Evolutionary conservation across 2,329 filamentous ascomycete species (phyloP), one percentile per base, ranked within the genome.

Genomic region (Hymenoscyphus albidus): DNA sequence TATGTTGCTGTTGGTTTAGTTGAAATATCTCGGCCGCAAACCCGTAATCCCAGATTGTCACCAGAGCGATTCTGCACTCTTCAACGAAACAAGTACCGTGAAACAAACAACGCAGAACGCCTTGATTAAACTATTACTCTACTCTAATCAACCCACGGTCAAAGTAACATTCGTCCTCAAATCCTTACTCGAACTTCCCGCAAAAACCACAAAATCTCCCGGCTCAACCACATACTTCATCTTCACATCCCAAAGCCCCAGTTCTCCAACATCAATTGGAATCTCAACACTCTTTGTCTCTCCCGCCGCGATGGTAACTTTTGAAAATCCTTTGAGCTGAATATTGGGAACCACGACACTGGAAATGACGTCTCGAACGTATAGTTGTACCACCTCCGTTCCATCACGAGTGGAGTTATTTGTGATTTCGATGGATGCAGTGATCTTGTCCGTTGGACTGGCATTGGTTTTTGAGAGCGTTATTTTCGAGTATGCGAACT

Each of bases 181-280:
- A 74, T 87, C 82, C 62, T 77, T 77, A 69, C 85, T 88, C 31
- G 82, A 83, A 62, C 79, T 81, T n/a, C 88, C 89, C 16, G 88
- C 82, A 62, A 82, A 78, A 10, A 91, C 78, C 5, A 81, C 76
- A 74, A 92, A 92, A 51, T 87, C 82, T 1, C 89, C 89, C 2
- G 84, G 83, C 80, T 92, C 90, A 44, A 92, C 88, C 31, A 90
- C 87, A 75, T 92, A 92, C 74, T 88, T 78, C 86, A 91, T 89
- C 40, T 76, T 79, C 13, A 86, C 82, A 71, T 90, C 86, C 89
- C 89, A 92, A 54, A 90, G 87, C 61, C 89, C 91, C 62, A 92
- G 62, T 70, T 91, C 88, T 69, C 87, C 82, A 48, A 90, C 81
- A 7, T 82, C 87, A 64, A 92, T 68, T 0, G 79, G 77, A 70